Evolutionary conservation across 345 rosid species (phyloP).

Genomic region (Erucastrum elatum): DNA sequence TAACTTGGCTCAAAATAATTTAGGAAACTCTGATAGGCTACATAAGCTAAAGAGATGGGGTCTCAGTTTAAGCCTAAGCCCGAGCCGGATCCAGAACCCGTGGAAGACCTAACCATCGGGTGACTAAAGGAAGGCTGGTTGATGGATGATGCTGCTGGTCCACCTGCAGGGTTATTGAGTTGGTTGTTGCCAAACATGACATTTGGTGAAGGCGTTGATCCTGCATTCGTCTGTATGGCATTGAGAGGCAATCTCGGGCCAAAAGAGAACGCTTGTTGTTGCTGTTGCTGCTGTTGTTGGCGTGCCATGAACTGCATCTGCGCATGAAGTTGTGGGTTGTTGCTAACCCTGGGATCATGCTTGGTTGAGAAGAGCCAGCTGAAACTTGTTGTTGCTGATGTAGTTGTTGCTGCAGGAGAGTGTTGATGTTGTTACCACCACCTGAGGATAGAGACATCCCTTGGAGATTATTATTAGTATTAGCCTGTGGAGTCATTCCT

Average conservation of each 20-base stretch:
- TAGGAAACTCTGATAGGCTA: conserved; percentile 26
- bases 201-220: conserved; percentile 56
- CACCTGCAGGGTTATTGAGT: conserved; percentile 27
- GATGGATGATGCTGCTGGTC: conserved; percentile 1
- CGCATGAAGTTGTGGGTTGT: conserved; percentile 63
- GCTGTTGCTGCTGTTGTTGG: conserved; percentile 45
- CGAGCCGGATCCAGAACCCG: conserved; percentile 64
- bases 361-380: conserved; percentile 62
- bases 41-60: conserved; percentile 18
- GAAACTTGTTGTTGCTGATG: conserved; percentile 54
- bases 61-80: conserved; percentile 51
- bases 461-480: conserved; percentile 49
- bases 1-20: conserved; percentile 18
- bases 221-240: conserved; percentile 61
- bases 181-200: conserved; percentile 63
- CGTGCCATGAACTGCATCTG: conserved; percentile 84
- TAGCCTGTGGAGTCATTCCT: conserved; percentile 53
- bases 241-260: conserved; percentile 78
- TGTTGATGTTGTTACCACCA: conserved; percentile 49
- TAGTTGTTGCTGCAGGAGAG: conserved; percentile 45
- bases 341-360: conserved; percentile 58
- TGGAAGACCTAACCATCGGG: conserved; percentile 65
- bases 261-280: conserved; percentile 55
- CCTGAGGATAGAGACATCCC: conserved; percentile 57
- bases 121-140: conserved; percentile 51